Evolutionary conservation across 2,329 filamentous ascomycete genomes (phyloP).

Genomic region (Davidsoniella virescens): DNA sequence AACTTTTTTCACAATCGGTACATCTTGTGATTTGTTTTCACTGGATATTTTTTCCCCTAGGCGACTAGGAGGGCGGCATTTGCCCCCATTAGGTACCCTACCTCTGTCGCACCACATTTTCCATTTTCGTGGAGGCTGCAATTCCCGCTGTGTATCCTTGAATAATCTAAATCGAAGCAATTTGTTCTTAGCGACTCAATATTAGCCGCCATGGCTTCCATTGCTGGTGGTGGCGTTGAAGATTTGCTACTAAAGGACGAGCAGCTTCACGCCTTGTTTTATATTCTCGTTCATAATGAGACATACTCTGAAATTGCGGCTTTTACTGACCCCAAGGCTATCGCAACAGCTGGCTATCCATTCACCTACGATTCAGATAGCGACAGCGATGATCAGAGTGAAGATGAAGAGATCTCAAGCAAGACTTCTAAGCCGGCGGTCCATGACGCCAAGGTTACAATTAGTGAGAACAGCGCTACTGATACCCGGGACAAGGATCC

Average conservation of each 20-base stretch:
- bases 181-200: no score
- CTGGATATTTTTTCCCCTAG: no score
- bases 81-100: no score
- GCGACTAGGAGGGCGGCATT: no score
- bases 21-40: no score
- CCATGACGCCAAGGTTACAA: constrained; percentile 15
- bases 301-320: constrained; percentile 53
- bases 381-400: constrained; percentile 15
- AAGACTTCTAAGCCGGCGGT: no score
- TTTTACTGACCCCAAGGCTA: constrained; percentile 49
- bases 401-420: no score
- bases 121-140: no score
- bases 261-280: constrained; percentile 38
- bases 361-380: constrained; percentile 27
- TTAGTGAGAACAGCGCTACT: not conserved
- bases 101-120: no score
- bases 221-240: not conserved
- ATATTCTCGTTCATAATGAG: constrained; percentile 43
- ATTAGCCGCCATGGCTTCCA: not conserved
- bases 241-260: constrained; percentile 17
- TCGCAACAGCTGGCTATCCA: constrained; percentile 53
- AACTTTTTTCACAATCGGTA: no score
- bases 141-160: no score
- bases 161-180: no score
- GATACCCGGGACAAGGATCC: not conserved